Evolutionary conservation across 352 stramenopile species (phyloP).

Genomic region (Sclerospora graminicola): DNA sequence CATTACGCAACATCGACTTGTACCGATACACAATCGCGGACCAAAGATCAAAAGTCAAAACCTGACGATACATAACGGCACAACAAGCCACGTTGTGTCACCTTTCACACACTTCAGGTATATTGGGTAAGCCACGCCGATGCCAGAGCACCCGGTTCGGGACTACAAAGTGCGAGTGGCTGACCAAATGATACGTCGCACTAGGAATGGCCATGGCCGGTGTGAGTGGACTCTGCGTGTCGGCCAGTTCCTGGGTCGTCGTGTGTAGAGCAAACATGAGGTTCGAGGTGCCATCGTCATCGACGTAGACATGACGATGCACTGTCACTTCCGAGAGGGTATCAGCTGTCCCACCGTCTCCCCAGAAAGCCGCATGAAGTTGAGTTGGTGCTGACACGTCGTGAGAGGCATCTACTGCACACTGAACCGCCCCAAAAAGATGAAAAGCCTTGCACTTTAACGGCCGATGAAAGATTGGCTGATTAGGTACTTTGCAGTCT

Average conservation of each 20-base stretch:
- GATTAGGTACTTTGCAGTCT: too few species aligned
- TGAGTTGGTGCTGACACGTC: conserved; percentile 17
- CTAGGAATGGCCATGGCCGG: conserved; percentile 56
- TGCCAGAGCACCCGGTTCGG: conserved; percentile 24
- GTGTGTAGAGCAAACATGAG: conserved; percentile 55
- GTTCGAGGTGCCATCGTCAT: conserved; percentile 15
- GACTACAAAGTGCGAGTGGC: conserved; percentile 31
- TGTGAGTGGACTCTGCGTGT: conserved; percentile 33
- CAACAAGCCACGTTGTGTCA: conserved; percentile 47
- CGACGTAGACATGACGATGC: conserved; percentile 38
- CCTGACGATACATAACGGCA: conserved; percentile 41
- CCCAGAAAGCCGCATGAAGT: conserved; percentile 51
- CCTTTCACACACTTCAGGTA: conserved; percentile 38
- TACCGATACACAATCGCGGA: conserved; percentile 38
- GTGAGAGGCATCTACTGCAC: conserved; percentile 32
- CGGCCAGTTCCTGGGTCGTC: conserved; percentile 28
- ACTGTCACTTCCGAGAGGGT: conserved; percentile 39
- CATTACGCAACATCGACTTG: conserved; percentile 30
- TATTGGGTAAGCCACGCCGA: conserved; percentile 45
- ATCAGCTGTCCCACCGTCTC: conserved; percentile 39
- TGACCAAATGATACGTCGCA: conserved; percentile 27
- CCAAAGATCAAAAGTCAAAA: conserved; percentile 38
- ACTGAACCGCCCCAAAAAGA: conserved; percentile 37
- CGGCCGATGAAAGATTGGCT: conserved; percentile 38
- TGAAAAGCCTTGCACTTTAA: conserved; percentile 30